phyloP scores from a whole-genome alignment of 2,329 filamentous ascomycete species.

The Xylariaceae sp. region DNA sequence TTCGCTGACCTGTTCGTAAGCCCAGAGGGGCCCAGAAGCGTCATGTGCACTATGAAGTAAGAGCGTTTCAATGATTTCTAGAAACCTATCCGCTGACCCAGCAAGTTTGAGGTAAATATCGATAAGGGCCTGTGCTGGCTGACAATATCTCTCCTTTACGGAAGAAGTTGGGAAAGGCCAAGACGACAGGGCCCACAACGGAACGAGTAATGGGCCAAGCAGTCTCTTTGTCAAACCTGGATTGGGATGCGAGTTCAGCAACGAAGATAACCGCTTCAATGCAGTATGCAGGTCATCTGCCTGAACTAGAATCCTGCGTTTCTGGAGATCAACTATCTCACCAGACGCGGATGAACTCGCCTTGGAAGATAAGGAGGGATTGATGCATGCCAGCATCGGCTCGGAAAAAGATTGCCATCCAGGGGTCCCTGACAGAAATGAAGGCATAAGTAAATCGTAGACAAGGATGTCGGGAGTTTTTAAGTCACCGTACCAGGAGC shows the following conservation, averaged over 20 bases:
- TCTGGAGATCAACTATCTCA: conserved; percentile 44
- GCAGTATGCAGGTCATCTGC: conserved; percentile 45
- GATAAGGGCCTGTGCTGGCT: conserved; percentile 47
- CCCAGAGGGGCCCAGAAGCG: conserved; percentile 42
- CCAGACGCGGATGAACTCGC: conserved; percentile 21
- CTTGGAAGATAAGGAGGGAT: conserved; percentile 35
- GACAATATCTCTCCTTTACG: conserved; percentile 38
- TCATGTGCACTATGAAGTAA: conserved; percentile 47
- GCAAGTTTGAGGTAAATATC: conserved; percentile 54
- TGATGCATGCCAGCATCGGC: conserved; percentile 51
- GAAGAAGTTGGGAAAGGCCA: conserved; percentile 38
- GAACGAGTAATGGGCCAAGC: conserved; percentile 51
- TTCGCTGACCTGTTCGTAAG: conserved; percentile 41
- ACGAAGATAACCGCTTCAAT: conserved; percentile 49
- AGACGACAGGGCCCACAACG: conserved; percentile 58
- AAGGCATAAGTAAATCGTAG: conserved; percentile 1
- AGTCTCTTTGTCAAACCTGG: conserved; percentile 60
- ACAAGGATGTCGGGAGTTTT: conserved; percentile 11
- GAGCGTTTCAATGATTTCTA: conserved; percentile 48
- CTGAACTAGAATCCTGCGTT: conserved; percentile 41
- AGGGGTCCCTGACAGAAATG: conserved; percentile 40
- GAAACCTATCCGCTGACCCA: conserved; percentile 46
- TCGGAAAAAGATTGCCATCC: conserved; percentile 60
- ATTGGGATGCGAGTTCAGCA: conserved; percentile 61
- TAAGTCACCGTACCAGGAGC: conserved; percentile 47